Base-by-base conservation (phyloP, 2,329 filamentous ascomycete genomes). In the Talaromyces sp. region DNA sequence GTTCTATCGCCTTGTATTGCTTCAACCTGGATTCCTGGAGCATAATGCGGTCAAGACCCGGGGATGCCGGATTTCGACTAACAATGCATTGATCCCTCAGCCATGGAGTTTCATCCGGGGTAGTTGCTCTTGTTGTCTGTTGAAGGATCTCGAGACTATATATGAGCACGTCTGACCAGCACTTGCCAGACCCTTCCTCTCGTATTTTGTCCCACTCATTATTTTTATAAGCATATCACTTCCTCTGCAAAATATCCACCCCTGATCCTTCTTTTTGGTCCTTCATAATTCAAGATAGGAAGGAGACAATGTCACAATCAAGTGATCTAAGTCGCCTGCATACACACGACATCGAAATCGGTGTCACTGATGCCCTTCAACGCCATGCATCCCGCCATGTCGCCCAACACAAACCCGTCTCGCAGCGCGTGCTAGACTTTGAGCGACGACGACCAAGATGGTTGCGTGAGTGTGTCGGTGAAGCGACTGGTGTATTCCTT, bases 401-500 rank as follows among this genome's bases (percentile, higher is more conserved):
- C 2, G 57, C 9, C 66, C 76, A 21, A 63, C 76, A 3, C 39
- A 79, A 78, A 61, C 77, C 80, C 9, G 76, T 84, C 8, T 79
- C 80, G 3, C 77, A 83, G 63, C 73, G 78, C 15, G 81, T 77
- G 62, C 77, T 84, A 53, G 73, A 81, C 63, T 83, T 83, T 60
- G 82, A 85, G 67, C 75, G 79, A 61, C 59, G 69, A 2, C 73
- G 82, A 51, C 82, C 82, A 10, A 72, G 79, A 58, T 80, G 79
- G 75, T 68, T 84, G 37, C 72, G 82, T 53, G 80, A 84, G 64
- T 80, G 80, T 71, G 72, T 79, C 61, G 82, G 79, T 3, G 82
- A 85, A 66, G 80, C 80, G 3, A 79, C 79, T 0, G 81, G 82
- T 2, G 80, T 83, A 3, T 84, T 84, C 73, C 80, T 82, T 65